Base-by-base conservation (phyloP, 2,329 filamentous ascomycete genomes). In the Arthroderma sp. region DNA sequence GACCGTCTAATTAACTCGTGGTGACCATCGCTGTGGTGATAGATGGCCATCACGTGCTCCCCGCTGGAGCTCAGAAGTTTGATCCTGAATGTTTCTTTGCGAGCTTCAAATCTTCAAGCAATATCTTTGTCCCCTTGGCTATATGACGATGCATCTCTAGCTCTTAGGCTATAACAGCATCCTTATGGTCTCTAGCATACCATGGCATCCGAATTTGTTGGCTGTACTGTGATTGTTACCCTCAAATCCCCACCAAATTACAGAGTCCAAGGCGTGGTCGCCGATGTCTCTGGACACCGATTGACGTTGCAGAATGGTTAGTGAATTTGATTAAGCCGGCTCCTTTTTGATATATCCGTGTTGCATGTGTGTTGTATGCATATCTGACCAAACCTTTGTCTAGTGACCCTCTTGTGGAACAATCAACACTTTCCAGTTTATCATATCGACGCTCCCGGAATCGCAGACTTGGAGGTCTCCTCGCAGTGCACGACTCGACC, bases 181-280 rank as follows among this genome's bases (percentile, higher is more conserved):
- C 15, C 15, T 22, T 22, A 22, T 22, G 15, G 15, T 22, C 15
- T 22, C 15, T 37, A 11, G 29, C 38, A 33, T 33, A 65, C 47
- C 53, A 83, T 83, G 80, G 78, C 80, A 40, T 71, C 72, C 48
- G 72, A 78, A 57, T 86, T 89, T 60, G 78, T 85, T 56, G 85
- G 85, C 49, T 74, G 85, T 61, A 78, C 81, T 48, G 85, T 91
- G 65, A 68, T 78, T 48, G 80, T 91, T 56, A 81, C 80, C 32
- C 72, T 91, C 51, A 75, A 73, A 55, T 70, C 77, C 47, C 81
- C 82, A 43, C 72, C 74, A 2, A 75, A 76, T 48, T 75, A 74
- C 36, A 70, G 76, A 54, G 67, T 89, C 41, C 77, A 78, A 49
- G 85, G 85, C 42, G 75, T 77, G 22, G 82, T 93, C 32, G 74